phyloP scores from a whole-genome alignment of 2,329 filamentous ascomycete species.

The Ceratocystis huliohia region DNA sequence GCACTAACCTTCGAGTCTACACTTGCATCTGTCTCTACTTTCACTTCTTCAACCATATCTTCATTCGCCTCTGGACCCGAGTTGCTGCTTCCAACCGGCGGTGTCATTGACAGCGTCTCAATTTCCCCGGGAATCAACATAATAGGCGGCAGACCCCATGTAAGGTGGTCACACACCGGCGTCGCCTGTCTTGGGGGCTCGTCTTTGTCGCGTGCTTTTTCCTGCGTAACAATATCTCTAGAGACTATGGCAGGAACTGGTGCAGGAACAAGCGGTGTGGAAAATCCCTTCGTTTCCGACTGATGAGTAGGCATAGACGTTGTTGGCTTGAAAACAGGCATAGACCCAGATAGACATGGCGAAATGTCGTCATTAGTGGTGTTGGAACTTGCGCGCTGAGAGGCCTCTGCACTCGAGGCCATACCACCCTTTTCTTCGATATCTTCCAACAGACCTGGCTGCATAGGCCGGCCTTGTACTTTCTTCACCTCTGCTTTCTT shows the following conservation, averaged over 20 bases:
- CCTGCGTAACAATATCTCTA: not conserved
- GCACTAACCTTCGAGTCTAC: not conserved
- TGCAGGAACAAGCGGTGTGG: not conserved
- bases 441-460: not conserved
- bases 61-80: not conserved
- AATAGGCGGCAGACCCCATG: conserved; percentile 3
- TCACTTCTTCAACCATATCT: too few relatives aligned
- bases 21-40: not conserved
- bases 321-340: not conserved
- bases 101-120: not conserved
- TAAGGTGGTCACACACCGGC: not conserved
- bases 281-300: not conserved
- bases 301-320: not conserved
- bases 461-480: not conserved
- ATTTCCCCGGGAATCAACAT: not conserved
- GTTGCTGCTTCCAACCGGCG: not conserved
- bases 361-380: not conserved
- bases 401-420: not conserved
- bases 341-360: not conserved
- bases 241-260: not conserved
- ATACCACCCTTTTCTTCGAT: not conserved
- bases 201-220: not conserved
- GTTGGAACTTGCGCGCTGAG: not conserved
- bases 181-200: not conserved
- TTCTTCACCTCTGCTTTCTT: not conserved